phyloP scores from a whole-genome alignment of 2,329 filamentous ascomycete genomes.

The Epichloe coenophiala region DNA sequence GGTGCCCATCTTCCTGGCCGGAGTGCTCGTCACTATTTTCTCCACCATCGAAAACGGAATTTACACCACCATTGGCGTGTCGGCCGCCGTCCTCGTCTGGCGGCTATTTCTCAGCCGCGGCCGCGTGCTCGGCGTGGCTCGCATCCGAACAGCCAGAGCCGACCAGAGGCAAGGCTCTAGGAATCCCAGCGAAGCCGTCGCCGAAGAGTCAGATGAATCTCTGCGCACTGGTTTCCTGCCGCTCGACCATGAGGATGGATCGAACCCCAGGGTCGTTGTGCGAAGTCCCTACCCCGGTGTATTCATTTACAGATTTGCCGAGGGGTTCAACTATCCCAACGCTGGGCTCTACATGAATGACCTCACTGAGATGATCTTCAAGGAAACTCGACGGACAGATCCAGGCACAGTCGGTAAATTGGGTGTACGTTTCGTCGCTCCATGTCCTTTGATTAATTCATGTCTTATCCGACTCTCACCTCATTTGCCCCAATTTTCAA shows the following conservation, averaged over 20 bases:
- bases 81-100: slow-evolving; percentile 59
- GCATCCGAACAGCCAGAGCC: slow-evolving; percentile 69
- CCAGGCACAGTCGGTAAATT: slow-evolving; percentile 30
- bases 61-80: slow-evolving; percentile 64
- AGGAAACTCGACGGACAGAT: slow-evolving; percentile 31
- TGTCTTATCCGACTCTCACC: too few species aligned
- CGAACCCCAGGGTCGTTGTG: slow-evolving; percentile 33
- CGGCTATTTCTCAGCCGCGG: slow-evolving; percentile 67
- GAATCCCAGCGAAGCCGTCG: slow-evolving; percentile 13
- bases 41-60: slow-evolving; percentile 72
- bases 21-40: slow-evolving; percentile 74
- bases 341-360: slow-evolving; percentile 36
- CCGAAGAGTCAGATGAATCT: slow-evolving; percentile 32
- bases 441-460: too few species aligned
- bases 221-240: slow-evolving; percentile 31
- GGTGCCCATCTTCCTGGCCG: slow-evolving; percentile 71
- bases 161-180: slow-evolving; percentile 19
- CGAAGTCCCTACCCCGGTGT: slow-evolving; percentile 37
- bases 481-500: not conserved
- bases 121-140: slow-evolving; percentile 64
- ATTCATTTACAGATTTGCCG: slow-evolving; percentile 40
- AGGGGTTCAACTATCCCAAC: slow-evolving; percentile 44
- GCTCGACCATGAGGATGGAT: slow-evolving; percentile 34
- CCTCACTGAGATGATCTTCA: slow-evolving; percentile 31
- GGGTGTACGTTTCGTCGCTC: slow-evolving; percentile 22